These are phyloP conservation scores for Blepharisma stoltei DNA, from an alignment of 73 alveolate genomes.

Conservation along the genomic window DNA sequence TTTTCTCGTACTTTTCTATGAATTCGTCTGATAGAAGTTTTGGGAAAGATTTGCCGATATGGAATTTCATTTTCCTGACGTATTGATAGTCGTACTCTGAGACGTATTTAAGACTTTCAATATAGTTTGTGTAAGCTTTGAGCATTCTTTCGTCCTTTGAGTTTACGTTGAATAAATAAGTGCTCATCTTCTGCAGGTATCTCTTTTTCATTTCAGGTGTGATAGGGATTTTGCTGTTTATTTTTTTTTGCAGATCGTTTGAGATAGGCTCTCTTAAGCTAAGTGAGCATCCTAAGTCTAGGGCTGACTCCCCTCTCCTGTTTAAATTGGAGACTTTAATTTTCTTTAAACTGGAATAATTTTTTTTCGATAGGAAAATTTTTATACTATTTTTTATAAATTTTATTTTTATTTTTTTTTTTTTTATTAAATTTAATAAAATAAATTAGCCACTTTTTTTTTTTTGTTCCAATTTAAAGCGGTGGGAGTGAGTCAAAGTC, in stretches of 20 bases:
- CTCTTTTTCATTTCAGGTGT: background rate
- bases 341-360: too few species aligned
- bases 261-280: background rate
- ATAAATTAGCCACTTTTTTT: too few species aligned
- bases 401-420: too few species aligned
- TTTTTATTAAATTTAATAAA: too few species aligned
- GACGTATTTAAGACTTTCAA: background rate
- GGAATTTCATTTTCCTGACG: background rate
- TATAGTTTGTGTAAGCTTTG: background rate
- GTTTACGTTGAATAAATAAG: background rate
- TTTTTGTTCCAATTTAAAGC: too few species aligned
- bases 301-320: too few species aligned
- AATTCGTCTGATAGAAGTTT: background rate
- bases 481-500: background rate
- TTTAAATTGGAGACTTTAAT: too few species aligned
- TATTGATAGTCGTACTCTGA: background rate
- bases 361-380: too few species aligned
- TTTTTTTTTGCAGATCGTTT: background rate
- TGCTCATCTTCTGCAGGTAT: background rate
- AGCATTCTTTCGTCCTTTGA: background rate
- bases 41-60: background rate
- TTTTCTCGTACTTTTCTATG: background rate
- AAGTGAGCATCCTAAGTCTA: background rate
- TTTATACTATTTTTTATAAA: too few species aligned
- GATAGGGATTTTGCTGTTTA: background rate